Base-by-base conservation (phyloP, 148 eudicot genomes). In the Simmondsia chinensis region DNA sequence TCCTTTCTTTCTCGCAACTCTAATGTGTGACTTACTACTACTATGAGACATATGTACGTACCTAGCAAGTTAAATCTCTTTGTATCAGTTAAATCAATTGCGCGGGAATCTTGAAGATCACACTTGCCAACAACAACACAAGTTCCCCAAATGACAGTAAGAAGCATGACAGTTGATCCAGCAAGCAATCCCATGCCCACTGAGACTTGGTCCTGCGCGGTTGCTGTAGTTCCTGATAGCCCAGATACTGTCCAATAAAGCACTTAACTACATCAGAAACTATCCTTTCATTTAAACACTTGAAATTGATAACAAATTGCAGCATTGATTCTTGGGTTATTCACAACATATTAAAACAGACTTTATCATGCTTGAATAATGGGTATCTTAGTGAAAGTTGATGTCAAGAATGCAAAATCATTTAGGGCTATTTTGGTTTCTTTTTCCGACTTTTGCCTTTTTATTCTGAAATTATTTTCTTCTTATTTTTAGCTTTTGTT, bases 131-230 rank as follows among this genome's bases (percentile, higher is more conserved):
- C 79, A 40, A 83, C 6, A 43, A 80, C 36, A 52, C 97, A 83
- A 38, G 82, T 52, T 47, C 94, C 97, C 97, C 97, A 88, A 41
- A 80, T 61, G 9, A 69, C 59, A 7, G 97, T 88, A 38, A 88
- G 73, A 44, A 83, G 86, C 86, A 88, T 77, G 44, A 88, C 97
- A 0, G 94, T 88, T 8, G 97, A 83, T 9, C 97, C 97, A 54
- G 97, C 94, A 17, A 88, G 72, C 51, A 88, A 64, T 4, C 97
- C 97, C 94, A 88, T 88, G 45, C 97, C 97, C 24, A 88, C 91
- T 9, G 97, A 88, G 20, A 88, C 94, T 64, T 88, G 87, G 33
- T 66, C 60, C 66, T 88, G 97, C 53, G 97, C 97, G 41, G 67
- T 54, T 55, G 52, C 74, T 24, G 54, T 23, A 59, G 61, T 73